A percentile compares a stretch with the other conserved stretches of the same genome.
Evolutionary conservation across 331 rosid species (phyloP).

Genomic region (Rosa hybrid): DNA sequence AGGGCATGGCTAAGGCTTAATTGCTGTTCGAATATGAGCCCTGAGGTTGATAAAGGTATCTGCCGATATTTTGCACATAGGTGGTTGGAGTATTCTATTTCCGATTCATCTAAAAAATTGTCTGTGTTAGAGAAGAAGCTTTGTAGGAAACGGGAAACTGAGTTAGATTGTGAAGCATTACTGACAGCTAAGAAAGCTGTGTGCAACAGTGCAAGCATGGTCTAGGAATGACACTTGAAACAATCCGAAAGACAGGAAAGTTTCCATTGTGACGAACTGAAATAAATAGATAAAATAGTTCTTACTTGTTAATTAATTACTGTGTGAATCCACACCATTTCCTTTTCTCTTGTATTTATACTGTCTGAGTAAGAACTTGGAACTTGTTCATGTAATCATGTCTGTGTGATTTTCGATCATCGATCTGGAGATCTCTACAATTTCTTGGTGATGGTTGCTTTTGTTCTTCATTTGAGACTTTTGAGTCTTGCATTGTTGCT

Average conservation of each 20-base stretch:
- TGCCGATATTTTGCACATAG: background rate
- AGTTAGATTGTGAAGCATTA: background rate
- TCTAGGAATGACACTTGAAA: background rate
- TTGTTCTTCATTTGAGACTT: too few species aligned
- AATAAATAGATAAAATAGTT: too few species aligned
- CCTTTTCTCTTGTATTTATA: too few species aligned
- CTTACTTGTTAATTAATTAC: too few species aligned
- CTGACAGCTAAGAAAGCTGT: background rate
- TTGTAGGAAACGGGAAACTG: background rate
- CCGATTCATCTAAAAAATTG: background rate
- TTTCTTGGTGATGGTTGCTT: too few species aligned
- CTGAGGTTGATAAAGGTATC: background rate
- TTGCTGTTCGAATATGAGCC: background rate
- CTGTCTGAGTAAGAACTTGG: too few species aligned
- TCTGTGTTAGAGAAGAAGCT: slow-evolving; percentile 3
- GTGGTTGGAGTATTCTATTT: background rate
- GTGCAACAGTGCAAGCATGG: background rate
- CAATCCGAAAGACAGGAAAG: background rate
- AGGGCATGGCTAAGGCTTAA: background rate
- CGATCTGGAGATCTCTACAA: too few species aligned
- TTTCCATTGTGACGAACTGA: background rate
- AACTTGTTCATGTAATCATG: too few species aligned
- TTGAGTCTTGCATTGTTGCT: too few species aligned
- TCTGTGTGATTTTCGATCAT: too few species aligned
- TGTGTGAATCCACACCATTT: too few species aligned